These are phyloP conservation scores for Planoprotostelium fungivorum DNA, from an alignment of 78 protist genomes.

Conservation along the genomic window DNA sequence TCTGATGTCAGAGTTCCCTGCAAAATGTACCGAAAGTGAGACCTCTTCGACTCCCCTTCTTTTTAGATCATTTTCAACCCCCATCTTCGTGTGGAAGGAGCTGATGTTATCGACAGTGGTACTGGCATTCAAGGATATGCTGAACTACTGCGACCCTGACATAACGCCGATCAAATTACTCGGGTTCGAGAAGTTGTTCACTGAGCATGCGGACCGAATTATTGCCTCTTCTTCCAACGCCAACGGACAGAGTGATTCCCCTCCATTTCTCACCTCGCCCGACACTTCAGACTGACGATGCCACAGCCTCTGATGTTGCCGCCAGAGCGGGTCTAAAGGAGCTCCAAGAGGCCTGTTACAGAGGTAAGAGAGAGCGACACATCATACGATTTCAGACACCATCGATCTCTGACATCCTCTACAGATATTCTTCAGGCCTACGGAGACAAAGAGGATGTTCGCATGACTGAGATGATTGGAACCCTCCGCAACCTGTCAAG, in stretches of 20 bases:
- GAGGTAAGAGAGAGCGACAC: background rate
- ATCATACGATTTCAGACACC: background rate
- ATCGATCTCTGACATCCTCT: too few species aligned
- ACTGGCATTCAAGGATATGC: background rate
- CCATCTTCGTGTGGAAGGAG: too few species aligned
- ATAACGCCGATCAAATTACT: background rate
- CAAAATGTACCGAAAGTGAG: too few species aligned
- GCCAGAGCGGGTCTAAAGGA: background rate
- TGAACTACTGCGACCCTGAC: background rate
- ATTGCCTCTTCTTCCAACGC: background rate
- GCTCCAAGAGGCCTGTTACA: background rate
- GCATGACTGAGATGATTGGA: background rate
- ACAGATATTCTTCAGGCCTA: too few species aligned
- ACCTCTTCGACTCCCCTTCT: too few species aligned
- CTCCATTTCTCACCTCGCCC: background rate
- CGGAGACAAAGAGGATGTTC: background rate
- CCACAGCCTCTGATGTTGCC: background rate
- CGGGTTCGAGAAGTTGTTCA: background rate
- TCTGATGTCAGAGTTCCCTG: too few species aligned
- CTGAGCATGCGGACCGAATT: background rate
- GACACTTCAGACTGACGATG: background rate
- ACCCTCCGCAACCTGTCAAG: background rate
- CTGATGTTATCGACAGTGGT: too few species aligned
- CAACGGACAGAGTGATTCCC: background rate
- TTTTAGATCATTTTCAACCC: too few species aligned